phyloP scores from a whole-genome alignment of 192 early-diverging fungal genomes.

The Dissophora ornata region DNA sequence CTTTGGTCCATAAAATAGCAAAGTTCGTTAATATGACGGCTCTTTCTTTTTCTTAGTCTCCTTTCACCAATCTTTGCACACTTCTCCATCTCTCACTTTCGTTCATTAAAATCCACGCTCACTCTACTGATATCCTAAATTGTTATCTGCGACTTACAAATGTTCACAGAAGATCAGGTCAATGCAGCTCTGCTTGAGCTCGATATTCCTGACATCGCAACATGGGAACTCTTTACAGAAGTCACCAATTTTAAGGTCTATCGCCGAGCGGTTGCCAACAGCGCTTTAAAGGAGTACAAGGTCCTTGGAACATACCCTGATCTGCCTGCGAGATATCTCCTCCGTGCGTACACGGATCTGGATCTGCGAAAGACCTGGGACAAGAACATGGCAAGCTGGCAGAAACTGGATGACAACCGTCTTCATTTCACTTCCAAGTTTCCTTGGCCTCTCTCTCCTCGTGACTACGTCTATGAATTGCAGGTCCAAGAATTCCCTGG shows the following conservation, averaged over 20 bases:
- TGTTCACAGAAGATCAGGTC: slow-evolving; percentile 46
- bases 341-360: slow-evolving; percentile 60
- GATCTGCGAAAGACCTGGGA: slow-evolving; percentile 62
- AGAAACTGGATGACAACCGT: slow-evolving; percentile 35
- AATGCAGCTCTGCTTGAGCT: slow-evolving; percentile 32
- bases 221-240: slow-evolving; percentile 55
- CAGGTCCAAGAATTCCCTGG: slow-evolving; percentile 29
- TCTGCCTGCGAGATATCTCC: slow-evolving; percentile 48
- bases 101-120: no score
- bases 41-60: no score
- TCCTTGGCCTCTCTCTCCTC: slow-evolving; percentile 60
- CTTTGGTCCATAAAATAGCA: no score
- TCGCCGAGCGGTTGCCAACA: slow-evolving; percentile 47
- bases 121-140: no score
- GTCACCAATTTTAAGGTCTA: slow-evolving; percentile 54
- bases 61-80: no score
- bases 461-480: slow-evolving; percentile 63
- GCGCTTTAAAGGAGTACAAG: slow-evolving; percentile 61
- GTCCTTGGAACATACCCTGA: slow-evolving; percentile 57
- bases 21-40: no score
- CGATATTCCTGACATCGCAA: slow-evolving; percentile 13
- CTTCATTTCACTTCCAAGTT: slow-evolving; percentile 54
- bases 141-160: no score
- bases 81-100: no score
- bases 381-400: slow-evolving; percentile 56